phyloP scores from a whole-genome alignment of 768 basidiomycete genomes.

The Amanita inopinata region DNA sequence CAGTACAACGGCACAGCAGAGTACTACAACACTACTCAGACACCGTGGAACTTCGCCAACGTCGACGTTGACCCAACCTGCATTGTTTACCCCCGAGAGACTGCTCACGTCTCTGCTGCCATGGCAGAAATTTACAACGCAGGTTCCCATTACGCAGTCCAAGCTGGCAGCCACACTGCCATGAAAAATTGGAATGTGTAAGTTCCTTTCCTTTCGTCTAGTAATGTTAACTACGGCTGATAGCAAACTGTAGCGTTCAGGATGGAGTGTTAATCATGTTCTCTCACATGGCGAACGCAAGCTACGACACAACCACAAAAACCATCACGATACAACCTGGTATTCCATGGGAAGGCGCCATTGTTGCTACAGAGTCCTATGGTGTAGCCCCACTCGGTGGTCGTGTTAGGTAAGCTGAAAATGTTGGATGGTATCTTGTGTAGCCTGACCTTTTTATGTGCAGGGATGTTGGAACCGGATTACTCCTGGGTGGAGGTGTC shows the following conservation, averaged over 20 bases:
- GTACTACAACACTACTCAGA: not conserved
- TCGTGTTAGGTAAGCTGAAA: slow-evolving; percentile 22
- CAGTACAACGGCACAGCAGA: not conserved
- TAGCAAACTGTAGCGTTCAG: slow-evolving; percentile 21
- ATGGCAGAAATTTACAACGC: slow-evolving; percentile 27
- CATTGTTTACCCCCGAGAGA: slow-evolving; percentile 24
- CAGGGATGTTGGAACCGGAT: slow-evolving; percentile 33
- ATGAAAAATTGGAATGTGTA: slow-evolving; percentile 37
- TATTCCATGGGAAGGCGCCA: slow-evolving; percentile 30
- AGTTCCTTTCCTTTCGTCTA: slow-evolving; percentile 9
- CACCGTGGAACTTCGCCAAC: not conserved
- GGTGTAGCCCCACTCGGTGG: slow-evolving; percentile 37
- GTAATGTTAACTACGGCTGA: not conserved
- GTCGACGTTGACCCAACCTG: slow-evolving; percentile 14
- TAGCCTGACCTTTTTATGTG: not conserved
- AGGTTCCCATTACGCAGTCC: slow-evolving; percentile 30
- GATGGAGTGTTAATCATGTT: slow-evolving; percentile 30
- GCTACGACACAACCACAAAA: slow-evolving; percentile 25
- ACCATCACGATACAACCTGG: slow-evolving; percentile 33
- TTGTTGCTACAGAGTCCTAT: slow-evolving; percentile 22
- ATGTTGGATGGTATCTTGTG: not conserved
- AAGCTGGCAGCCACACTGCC: slow-evolving; percentile 31
- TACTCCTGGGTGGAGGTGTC: slow-evolving; percentile 34
- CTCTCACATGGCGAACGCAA: slow-evolving; percentile 26
- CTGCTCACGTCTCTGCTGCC: slow-evolving; percentile 24